A percentile compares a stretch with the other conserved stretches of the same genome.
Evolutionary conservation across 331 rosid species (phyloP).

Genomic region (Cydonia oblonga): DNA sequence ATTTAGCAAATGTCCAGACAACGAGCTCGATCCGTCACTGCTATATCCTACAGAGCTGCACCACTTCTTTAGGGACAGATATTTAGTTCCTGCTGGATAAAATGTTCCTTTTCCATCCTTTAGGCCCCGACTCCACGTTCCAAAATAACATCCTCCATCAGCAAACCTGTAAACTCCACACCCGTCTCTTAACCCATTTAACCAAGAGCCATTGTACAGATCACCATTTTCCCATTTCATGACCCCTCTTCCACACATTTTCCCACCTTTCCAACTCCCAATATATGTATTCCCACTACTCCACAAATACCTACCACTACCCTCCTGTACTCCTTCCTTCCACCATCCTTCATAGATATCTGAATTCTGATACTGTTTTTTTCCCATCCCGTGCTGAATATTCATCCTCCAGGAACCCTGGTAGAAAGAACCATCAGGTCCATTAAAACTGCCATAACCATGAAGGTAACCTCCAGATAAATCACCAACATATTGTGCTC

Average conservation of each 20-base stretch:
- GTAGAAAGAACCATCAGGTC: slow-evolving; percentile 37
- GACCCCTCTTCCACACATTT: slow-evolving; percentile 68
- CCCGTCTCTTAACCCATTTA: slow-evolving; percentile 63
- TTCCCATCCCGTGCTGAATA: slow-evolving; percentile 56
- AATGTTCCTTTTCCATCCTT: slow-evolving; percentile 80
- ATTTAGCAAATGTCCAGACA: slow-evolving; percentile 22
- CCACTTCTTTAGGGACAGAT: slow-evolving; percentile 40
- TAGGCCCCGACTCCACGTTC: slow-evolving; percentile 61
- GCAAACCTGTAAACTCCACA: slow-evolving; percentile 61
- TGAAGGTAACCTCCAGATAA: slow-evolving; percentile 59
- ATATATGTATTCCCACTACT: slow-evolving; percentile 44
- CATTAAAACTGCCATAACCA: slow-evolving; percentile 52
- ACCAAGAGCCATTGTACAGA: slow-evolving; percentile 61
- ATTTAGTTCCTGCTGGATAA: slow-evolving; percentile 54
- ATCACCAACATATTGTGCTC: slow-evolving; percentile 64
- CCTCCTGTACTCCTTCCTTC: slow-evolving; percentile 76
- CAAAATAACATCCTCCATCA: slow-evolving; percentile 62
- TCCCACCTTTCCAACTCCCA: slow-evolving; percentile 73
- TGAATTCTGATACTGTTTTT: slow-evolving; percentile 44
- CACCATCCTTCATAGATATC: slow-evolving; percentile 73
- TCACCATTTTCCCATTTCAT: slow-evolving; percentile 81
- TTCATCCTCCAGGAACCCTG: slow-evolving; percentile 76
- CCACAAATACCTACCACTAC: slow-evolving; percentile 69
- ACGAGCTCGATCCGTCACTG: slow-evolving; percentile 2
- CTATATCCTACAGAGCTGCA: slow-evolving; percentile 20